Percentiles rank a stretch among this genome's conserved stretches.
Evolutionary conservation across 192 early-diverging fungal species (phyloP).

Genomic region (Gryganskiella cystojenkinii): DNA sequence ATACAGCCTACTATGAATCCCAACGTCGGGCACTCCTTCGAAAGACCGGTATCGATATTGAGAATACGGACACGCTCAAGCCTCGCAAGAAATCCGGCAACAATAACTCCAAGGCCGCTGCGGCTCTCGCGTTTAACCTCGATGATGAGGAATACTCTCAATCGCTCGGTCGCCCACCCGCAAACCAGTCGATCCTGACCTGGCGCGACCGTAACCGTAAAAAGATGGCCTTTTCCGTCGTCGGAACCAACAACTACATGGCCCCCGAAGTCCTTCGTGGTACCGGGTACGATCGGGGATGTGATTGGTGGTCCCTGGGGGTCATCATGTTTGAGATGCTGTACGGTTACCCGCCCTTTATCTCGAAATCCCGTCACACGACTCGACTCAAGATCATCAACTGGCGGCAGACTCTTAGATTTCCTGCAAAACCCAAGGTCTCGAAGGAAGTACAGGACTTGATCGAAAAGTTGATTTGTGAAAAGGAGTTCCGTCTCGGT

Average conservation of each 20-base stretch:
- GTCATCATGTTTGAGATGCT: constrained; percentile 81
- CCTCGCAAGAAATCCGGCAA: constrained; percentile 43
- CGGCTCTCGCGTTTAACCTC: constrained; percentile 42
- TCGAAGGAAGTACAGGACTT: constrained; percentile 68
- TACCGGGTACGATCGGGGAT: constrained; percentile 57
- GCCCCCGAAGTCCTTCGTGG: constrained; percentile 84
- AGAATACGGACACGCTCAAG: constrained; percentile 54
- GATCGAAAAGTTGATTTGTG: constrained; percentile 67
- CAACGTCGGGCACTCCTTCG: constrained; percentile 61
- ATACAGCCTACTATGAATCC: constrained; percentile 70
- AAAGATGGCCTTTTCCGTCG: constrained; percentile 79
- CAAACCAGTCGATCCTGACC: constrained; percentile 65
- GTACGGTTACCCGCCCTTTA: constrained; percentile 78
- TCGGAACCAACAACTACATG: constrained; percentile 96
- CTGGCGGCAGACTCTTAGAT: constrained; percentile 68
- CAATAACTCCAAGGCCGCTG: constrained; percentile 11
- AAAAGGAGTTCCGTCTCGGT: constrained; percentile 68
- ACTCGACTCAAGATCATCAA: constrained; percentile 78
- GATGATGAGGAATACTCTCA: constrained; percentile 61
- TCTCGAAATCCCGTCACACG: constrained; percentile 63
- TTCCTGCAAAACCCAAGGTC: constrained; percentile 65
- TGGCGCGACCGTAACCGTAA: constrained; percentile 61
- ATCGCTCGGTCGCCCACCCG: constrained; percentile 41
- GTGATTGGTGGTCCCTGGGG: constrained; percentile 84
- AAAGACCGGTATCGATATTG: constrained; percentile 59